Base-by-base conservation (phyloP, 352 stramenopile species). In the Globisporangium nagaii region DNA sequence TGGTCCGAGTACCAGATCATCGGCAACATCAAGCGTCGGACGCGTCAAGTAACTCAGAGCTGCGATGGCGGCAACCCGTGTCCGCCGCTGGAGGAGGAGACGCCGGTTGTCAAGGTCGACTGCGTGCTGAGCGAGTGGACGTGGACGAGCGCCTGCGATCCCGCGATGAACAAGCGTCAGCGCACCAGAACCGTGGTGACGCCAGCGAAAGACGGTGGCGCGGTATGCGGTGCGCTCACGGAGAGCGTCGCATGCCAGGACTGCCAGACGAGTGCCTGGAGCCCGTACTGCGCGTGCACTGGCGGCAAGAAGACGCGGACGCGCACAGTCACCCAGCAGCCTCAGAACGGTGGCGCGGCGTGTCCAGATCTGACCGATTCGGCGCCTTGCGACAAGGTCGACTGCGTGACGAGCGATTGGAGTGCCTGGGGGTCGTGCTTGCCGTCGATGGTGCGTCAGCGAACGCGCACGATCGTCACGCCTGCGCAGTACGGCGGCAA, bases 401-500 rank as follows among this genome's bases (percentile, higher is more conserved):
- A 79, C 32, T 90, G 79, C 24, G 62, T 68, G 13, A 61, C 80
- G 2, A 83, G 61, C 17, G 68, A 75, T n/a, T 90, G 76, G 76
- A 77, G 27, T 10, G 2, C 55, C 0, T 88, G 69, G 68, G 56
- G 70, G 0, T 12, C 61, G 11, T 89, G 78, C 37, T 63, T 57
- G 19, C 63, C 65, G 9, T 61, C 34, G 4, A 63, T 54, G 1
- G 17, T 86, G 3, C 69, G 70, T 25, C 73, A 72, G 35, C 72
- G 75, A 13, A 76, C 72, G 0, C 75, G 76, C 19, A 83, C 66
- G 0, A 53, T 88, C 15, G 27, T 65, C 10, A 84, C 56, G 2
- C 45, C 65, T 0, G 60, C 76, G 13, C 60, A 71, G 30, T 88
- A 88, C 56, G 55, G 62, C 15, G 79, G 79, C 12, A 63, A 68